Base-by-base conservation (phyloP, 164 flowering plant genomes). In the Warburgia ugandensis region DNA sequence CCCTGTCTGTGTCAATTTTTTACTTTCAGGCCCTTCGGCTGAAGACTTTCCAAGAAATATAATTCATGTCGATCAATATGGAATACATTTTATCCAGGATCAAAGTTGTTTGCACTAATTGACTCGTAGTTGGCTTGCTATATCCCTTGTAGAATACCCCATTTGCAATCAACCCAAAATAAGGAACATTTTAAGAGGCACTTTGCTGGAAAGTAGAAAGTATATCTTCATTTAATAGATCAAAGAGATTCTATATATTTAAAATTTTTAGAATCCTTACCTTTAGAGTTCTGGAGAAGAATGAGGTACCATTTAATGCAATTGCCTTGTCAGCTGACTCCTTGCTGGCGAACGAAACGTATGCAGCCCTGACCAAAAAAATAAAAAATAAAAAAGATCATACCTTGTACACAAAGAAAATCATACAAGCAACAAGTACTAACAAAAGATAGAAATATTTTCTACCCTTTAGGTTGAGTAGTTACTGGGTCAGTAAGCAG, bases 301-400 rank as follows among this genome's bases (percentile, higher is more conserved):
- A 70, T 39, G 74, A 61, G 48, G 62, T 59, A 44, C 75, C 78
- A 53, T 51, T 70, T 57, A 60, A 29, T 40, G 65, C 64, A 39
- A 73, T 10, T 35, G 78, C 78, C 58, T 58, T 67, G 35, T 73
- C 68, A 27, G 56, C 70, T 30, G 74, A 64, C 25, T 62, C 73
- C 54, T 64, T 62, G 56, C 52, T 47, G 4, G 50, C 64, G 57
- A 70, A 73, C 25, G 63, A 58, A 52, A 73, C 33, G 58, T 59
- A 70, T 17, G 78, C 78, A 30, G 65, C 55, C 61, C 78, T 73
- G 48, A 16, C 29, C 20, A 50, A 22, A 25, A 22, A 9, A 45
- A 48, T 9, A 33, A 13, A n/a, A 43, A 38, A 35, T 22, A n/a
- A n/a, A n/a, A n/a, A n/a, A n/a, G n/a, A n/a, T n/a, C n/a, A n/a